Conservation (phyloP, 2,329 filamentous ascomycete genomes). For the Parasarocladium wereldwijsianum region DNA sequence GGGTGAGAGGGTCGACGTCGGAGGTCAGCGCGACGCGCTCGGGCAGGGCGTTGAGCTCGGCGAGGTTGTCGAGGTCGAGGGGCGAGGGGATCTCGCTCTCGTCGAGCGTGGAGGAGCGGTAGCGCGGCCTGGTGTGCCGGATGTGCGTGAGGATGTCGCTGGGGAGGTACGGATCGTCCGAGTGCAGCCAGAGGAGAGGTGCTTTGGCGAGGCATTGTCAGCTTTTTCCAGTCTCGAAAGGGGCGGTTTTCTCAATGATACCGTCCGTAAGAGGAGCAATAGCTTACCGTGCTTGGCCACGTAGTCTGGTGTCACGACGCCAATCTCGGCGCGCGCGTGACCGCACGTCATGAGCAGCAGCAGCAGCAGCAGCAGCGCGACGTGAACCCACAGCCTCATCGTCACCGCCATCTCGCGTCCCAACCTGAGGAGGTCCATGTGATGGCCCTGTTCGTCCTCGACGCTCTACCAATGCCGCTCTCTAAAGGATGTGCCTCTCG, state of each 20-base stretch:
- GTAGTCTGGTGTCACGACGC: neutral
- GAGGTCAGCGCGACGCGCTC: constrained; percentile 12
- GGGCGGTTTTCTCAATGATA: neutral
- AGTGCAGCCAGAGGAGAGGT: constrained; percentile 17
- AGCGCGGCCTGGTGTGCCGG: constrained; percentile 13
- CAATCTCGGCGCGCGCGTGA: neutral
- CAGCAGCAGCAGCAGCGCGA: neutral
- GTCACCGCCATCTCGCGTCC: neutral
- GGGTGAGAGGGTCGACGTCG: constrained; percentile 10
- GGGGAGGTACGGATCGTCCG: constrained; percentile 15
- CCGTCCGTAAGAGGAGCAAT: too few relatives aligned
- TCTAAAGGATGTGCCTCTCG: too few relatives aligned
- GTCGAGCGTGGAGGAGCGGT: constrained; percentile 5
- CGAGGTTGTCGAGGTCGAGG: constrained; percentile 15
- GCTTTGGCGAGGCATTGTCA: constrained; percentile 8
- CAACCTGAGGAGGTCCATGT: too few relatives aligned
- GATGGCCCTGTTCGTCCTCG: too few relatives aligned
- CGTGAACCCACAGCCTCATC: neutral
- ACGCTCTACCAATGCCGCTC: too few relatives aligned
- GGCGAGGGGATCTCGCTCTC: constrained; percentile 6
- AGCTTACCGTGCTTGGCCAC: constrained; percentile 1
- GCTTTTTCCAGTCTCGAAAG: neutral
- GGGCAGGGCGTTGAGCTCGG: constrained; percentile 9
- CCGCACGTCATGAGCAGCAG: neutral
- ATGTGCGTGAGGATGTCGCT: constrained; percentile 15